Percentiles rank a stretch among this genome's conserved stretches.
Evolutionary conservation across 345 rosid species (phyloP).

Genomic region (Lepidium didymum): DNA sequence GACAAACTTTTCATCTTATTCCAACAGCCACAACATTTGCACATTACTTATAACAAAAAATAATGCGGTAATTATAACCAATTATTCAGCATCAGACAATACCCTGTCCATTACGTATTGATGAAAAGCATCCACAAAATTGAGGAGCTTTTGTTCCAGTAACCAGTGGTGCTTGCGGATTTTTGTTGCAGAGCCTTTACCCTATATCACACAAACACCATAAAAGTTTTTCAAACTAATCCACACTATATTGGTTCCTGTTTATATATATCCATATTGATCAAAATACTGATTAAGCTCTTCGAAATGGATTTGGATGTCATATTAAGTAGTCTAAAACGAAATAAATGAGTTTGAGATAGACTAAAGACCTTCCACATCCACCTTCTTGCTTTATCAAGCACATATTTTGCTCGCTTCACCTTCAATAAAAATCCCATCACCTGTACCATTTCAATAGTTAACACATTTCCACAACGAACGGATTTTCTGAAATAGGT

Average conservation of each 20-base stretch:
- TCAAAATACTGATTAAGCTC: not conserved
- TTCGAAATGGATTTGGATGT: not conserved
- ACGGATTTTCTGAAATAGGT: constrained; percentile 11
- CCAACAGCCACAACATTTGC: not conserved
- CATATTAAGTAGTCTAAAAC: not conserved
- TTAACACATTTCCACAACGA: constrained; percentile 13
- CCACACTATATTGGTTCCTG: not conserved
- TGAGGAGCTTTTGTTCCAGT: constrained; percentile 95
- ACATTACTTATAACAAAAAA: not conserved
- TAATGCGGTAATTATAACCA: not conserved
- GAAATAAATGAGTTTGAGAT: not conserved
- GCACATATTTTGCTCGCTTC: constrained; percentile 92
- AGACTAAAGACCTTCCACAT: constrained; percentile 85
- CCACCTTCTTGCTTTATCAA: constrained; percentile 96
- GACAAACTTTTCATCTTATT: not conserved
- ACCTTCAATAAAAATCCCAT: constrained; percentile 93
- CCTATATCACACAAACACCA: constrained; percentile 39
- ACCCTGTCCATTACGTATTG: constrained; percentile 99
- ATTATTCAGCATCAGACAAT: constrained; percentile 20
- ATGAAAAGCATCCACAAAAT: constrained; percentile 98
- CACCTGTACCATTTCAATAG: constrained; percentile 50
- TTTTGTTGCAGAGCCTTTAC: constrained; percentile 50
- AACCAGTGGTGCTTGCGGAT: constrained; percentile 77
- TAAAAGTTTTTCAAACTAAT: constrained; percentile 2
- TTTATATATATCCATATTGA: not conserved